Percentiles rank a stretch among this genome's conserved stretches.
phyloP scores from a whole-genome alignment of 2,329 filamentous ascomycete species.

The Arachnopeziza araneosa region DNA sequence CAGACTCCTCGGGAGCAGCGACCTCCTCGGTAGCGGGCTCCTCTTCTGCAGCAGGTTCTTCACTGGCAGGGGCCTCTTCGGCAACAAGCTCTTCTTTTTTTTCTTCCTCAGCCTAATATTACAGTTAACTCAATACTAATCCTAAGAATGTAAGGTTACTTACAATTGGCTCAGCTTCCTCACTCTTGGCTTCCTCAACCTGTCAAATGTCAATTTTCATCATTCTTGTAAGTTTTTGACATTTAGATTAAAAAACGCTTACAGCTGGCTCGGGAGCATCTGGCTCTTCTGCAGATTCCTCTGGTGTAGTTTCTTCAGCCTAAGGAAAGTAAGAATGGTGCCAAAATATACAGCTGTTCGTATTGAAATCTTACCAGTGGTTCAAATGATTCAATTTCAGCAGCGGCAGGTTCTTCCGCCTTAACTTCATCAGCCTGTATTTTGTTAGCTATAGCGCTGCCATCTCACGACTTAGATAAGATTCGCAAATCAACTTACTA shows the following conservation, averaged over 20 bases:
- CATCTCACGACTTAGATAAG: too few relatives aligned
- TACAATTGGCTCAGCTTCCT: background rate
- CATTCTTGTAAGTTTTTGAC: too few relatives aligned
- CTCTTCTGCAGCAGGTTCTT: conserved; percentile 2
- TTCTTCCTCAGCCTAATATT: background rate
- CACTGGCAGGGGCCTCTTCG: background rate
- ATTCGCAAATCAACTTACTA: background rate
- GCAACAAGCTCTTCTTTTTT: background rate
- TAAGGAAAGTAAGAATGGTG: background rate
- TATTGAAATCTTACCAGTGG: conserved; percentile 6
- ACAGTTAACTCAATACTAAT: too few relatives aligned
- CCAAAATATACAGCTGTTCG: background rate
- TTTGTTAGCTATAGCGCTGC: background rate
- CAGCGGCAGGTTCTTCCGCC: background rate
- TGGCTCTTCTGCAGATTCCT: background rate
- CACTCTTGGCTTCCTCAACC: too few relatives aligned
- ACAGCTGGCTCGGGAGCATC: conserved; percentile 1
- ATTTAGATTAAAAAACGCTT: too few relatives aligned
- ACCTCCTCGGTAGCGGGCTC: background rate
- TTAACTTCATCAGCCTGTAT: too few relatives aligned
- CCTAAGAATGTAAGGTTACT: background rate
- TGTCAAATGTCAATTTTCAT: too few relatives aligned
- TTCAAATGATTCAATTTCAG: conserved; percentile 2
- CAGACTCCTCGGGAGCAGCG: background rate
- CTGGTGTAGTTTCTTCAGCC: background rate